Percentiles rank a stretch among this genome's conserved stretches.
These are phyloP conservation scores for Plasmodium vinckei DNA, from an alignment of 169 alveolate genomes.

Conservation along the genomic window DNA sequence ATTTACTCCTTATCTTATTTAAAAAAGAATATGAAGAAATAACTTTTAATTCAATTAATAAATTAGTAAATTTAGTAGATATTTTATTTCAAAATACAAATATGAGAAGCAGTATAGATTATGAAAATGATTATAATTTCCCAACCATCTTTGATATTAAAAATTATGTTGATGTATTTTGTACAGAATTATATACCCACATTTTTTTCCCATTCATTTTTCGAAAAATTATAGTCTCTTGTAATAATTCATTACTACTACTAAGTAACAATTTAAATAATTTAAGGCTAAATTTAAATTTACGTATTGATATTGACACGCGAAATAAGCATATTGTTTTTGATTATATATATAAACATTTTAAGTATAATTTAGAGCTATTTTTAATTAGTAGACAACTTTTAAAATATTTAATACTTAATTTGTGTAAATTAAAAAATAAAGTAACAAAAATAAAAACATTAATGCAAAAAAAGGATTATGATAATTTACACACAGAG, in stretches of 20 bases:
- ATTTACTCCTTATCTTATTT: slow-evolving; percentile 37
- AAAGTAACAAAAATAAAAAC: slow-evolving; percentile 24
- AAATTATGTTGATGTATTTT: slow-evolving; percentile 58
- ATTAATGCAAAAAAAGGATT: slow-evolving; percentile 14
- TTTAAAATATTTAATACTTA: slow-evolving; percentile 19
- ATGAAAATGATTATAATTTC: slow-evolving; percentile 32
- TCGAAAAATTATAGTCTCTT: slow-evolving; percentile 66
- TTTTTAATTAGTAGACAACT: slow-evolving; percentile 41
- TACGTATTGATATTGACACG: slow-evolving; percentile 36
- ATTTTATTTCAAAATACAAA: slow-evolving; percentile 32
- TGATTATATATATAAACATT: slow-evolving; percentile 15
- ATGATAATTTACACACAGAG: background rate
- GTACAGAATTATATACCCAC: slow-evolving; percentile 48
- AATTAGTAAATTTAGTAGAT: slow-evolving; percentile 49
- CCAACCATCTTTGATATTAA: slow-evolving; percentile 62
- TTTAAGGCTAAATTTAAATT: slow-evolving; percentile 54
- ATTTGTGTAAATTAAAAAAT: slow-evolving; percentile 25
- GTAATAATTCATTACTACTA: slow-evolving; percentile 54
- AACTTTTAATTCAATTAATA: slow-evolving; percentile 60
- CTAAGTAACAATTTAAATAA: slow-evolving; percentile 70
- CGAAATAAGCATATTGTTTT: slow-evolving; percentile 16
- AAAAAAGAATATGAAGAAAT: slow-evolving; percentile 69
- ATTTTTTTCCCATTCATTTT: slow-evolving; percentile 44
- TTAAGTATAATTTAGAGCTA: slow-evolving; percentile 63
- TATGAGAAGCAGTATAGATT: slow-evolving; percentile 9